Conservation (phyloP, 2,329 filamentous ascomycete species). For the Aureobasidium vineae region DNA sequence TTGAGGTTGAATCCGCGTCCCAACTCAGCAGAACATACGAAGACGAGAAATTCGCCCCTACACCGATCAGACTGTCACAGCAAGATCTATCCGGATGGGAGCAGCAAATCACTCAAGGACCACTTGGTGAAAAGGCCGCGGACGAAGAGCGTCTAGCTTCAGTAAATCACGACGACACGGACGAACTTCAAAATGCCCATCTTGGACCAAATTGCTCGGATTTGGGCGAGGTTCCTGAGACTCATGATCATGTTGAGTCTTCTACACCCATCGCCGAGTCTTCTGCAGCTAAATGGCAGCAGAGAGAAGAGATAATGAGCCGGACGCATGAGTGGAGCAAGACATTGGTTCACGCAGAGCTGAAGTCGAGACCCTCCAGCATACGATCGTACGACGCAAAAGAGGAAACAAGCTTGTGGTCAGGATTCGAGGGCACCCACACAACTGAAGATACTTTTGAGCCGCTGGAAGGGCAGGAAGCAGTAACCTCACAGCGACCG, state of each 20-base stretch:
- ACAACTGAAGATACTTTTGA: not conserved
- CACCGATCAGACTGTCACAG: not conserved
- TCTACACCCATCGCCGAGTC: not conserved
- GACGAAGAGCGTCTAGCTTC: not conserved
- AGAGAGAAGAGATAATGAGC: slow-evolving; percentile 68
- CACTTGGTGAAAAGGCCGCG: not conserved
- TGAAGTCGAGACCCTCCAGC: slow-evolving; percentile 30
- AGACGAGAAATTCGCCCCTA: not conserved
- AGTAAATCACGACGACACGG: not conserved
- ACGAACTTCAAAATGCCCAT: not conserved
- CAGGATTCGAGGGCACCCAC: slow-evolving; percentile 11
- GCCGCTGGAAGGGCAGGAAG: not conserved
- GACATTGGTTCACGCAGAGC: slow-evolving; percentile 74
- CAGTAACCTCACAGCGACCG: not conserved
- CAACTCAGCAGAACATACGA: not conserved
- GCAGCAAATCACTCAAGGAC: not conserved
- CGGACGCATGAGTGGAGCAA: slow-evolving; percentile 97
- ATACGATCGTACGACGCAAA: slow-evolving; percentile 23
- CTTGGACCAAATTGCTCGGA: not conserved
- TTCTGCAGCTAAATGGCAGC: not conserved
- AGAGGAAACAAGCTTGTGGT: slow-evolving; percentile 2
- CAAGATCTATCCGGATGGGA: not conserved
- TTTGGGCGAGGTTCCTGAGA: not conserved
- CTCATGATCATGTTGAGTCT: not conserved
- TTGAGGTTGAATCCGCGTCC: not conserved